These are phyloP conservation scores for Cutaneotrichosporon mucoides DNA, from an alignment of 1,284 basidiomycete species.

Conservation along the genomic window DNA sequence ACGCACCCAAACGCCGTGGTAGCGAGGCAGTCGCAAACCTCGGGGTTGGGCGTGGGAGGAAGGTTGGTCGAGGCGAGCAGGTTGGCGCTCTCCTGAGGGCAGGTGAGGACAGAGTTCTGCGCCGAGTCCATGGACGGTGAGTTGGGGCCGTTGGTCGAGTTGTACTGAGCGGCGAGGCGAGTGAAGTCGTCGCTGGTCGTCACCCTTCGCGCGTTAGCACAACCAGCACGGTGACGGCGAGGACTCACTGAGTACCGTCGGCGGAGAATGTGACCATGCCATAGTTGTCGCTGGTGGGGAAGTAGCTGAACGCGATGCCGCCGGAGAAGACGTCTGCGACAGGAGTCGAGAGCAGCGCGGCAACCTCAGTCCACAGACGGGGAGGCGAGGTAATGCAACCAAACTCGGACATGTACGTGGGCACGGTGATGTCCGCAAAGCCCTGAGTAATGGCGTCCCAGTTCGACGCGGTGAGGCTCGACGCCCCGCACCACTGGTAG, in stretches of 20 bases:
- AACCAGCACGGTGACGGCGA: no score
- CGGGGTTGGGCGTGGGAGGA: slow-evolving; percentile 75
- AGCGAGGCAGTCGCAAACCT: slow-evolving; percentile 73
- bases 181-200: slow-evolving; percentile 56
- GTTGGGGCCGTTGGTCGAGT: slow-evolving; percentile 59
- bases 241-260: slow-evolving; percentile 12
- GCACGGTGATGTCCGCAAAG: slow-evolving; percentile 61
- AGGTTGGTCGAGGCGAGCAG: slow-evolving; percentile 61
- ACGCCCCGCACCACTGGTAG: slow-evolving; percentile 70
- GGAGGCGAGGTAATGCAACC: slow-evolving; percentile 66
- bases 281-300: slow-evolving; percentile 72
- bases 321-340: slow-evolving; percentile 81
- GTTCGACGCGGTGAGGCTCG: slow-evolving; percentile 57
- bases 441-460: slow-evolving; percentile 48
- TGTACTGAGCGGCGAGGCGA: slow-evolving; percentile 62
- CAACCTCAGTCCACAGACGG: slow-evolving; percentile 75
- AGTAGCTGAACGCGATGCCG: slow-evolving; percentile 72
- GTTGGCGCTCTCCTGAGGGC: slow-evolving; percentile 60
- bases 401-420: slow-evolving; percentile 86
- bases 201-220: slow-evolving; percentile 12
- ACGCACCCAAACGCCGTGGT: slow-evolving; percentile 62
- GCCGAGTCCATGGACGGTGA: slow-evolving; percentile 59
- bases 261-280: slow-evolving; percentile 70
- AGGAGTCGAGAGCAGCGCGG: slow-evolving; percentile 64
- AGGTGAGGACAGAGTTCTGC: slow-evolving; percentile 59